Conservation (phyloP, 225 moss, liverwort and hornwort genomes). For the Climacium dendroides region DNA sequence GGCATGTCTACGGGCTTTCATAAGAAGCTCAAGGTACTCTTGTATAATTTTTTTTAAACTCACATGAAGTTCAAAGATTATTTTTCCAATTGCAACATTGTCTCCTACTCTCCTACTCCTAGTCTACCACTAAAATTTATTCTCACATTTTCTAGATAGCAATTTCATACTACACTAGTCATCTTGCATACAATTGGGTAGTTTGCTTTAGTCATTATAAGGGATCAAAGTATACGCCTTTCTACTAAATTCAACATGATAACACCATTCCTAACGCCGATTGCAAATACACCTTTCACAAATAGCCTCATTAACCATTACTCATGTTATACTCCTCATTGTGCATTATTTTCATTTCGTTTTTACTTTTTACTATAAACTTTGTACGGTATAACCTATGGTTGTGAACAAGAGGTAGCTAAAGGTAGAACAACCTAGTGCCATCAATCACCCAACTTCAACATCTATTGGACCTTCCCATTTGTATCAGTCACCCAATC, state of each 20-base stretch:
- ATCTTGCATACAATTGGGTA: rapidly evolving
- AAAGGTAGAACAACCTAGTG: too few relatives aligned
- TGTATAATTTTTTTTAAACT: background rate
- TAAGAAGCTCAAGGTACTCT: background rate
- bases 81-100: background rate
- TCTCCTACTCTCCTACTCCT: too few relatives aligned
- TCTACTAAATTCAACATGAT: background rate
- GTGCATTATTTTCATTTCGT: background rate
- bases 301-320: background rate
- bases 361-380: background rate
- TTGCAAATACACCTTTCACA: background rate
- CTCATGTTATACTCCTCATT: background rate
- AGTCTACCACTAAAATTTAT: background rate
- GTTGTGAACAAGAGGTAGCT: too few relatives aligned
- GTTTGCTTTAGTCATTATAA: background rate
- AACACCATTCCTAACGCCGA: background rate
- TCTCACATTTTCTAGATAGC: background rate
- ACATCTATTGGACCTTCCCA: background rate
- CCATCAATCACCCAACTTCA: rapidly evolving
- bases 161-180: background rate
- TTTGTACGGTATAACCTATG: rapidly evolving
- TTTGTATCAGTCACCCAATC: background rate
- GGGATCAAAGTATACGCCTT: rapidly evolving
- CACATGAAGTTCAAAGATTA: background rate
- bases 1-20: background rate